Evolutionary conservation across 225 moss, liverwort and hornwort species (phyloP), one percentile per base, ranked within the genome.

Genomic region (Thuidium tamariscinum): DNA sequence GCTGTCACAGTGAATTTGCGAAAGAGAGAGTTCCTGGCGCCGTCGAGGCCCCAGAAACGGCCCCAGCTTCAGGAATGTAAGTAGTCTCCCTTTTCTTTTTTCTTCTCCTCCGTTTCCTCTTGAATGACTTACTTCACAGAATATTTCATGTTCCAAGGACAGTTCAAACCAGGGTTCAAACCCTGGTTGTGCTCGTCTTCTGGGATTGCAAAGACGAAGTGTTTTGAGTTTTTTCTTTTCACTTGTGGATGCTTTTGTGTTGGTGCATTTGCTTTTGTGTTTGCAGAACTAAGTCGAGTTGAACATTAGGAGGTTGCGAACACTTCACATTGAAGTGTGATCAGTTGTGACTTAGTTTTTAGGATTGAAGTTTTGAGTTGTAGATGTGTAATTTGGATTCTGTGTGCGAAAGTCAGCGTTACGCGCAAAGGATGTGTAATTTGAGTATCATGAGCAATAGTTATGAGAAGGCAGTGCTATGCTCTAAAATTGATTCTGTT

Each of bases 1-100:
- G 84, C 90, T 44, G 79, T 84, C 8, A 77, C 89, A 30, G 83
- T 82, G 52, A 84, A 91, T 61, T 86, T 89, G 23, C 86, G 77
- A 44, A 56, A 91, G 41, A 73, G 66, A 56, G 82, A 65, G 36
- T 59, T 79, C 34, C 41, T 49, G 39, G 51, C 70, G 46, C n/a
- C n/a, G 30, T 52, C 79, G 37, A 84, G 79, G 37, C 75, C 83
- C 6, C 77, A 29, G 89, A 89, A 76, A 61, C 83, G 73, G 8
- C 71, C 68, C 55, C 85, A 57, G 59, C 60, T 68, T 36, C 79
- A 29, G 59, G 30, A 80, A 61, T 71, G 86, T 86, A 11, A 51
- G 67, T 77, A 41, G 52, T 60, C 12, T 84, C 17, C 10, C 9
- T 37, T 12, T 10, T 10, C 17, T 82, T 41, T 39, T 52, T 11